Evolutionary conservation across 768 basidiomycete genomes (phyloP).

Genomic region (Terana coerulea): DNA sequence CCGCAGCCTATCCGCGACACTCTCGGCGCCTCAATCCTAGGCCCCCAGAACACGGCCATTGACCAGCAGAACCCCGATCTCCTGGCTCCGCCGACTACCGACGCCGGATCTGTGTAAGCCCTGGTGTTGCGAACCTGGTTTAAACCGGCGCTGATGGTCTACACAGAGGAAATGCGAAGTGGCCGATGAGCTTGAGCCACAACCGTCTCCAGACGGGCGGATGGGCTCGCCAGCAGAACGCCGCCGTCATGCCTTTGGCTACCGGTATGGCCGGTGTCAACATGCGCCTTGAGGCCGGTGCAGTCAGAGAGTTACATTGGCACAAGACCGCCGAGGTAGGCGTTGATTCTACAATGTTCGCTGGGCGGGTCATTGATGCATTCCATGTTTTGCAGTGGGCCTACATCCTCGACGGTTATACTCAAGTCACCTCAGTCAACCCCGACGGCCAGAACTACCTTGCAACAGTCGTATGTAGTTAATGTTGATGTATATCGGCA

Average conservation of each 20-base stretch:
- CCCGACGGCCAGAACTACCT: constrained; percentile 44
- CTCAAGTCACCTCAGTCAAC: constrained; percentile 46
- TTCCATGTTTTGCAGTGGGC: constrained; percentile 28
- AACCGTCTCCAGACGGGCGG: constrained; percentile 33
- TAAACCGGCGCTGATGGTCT: background rate
- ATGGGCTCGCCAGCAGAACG: constrained; percentile 33
- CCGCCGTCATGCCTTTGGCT: constrained; percentile 31
- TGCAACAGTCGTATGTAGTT: constrained; percentile 38
- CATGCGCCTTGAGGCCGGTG: constrained; percentile 34
- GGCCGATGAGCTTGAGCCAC: constrained; percentile 33
- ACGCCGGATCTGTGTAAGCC: constrained; percentile 27
- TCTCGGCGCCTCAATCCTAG: constrained; percentile 23
- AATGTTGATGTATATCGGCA: constrained; percentile 22
- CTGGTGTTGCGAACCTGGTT: background rate
- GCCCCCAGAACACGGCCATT: constrained; percentile 29
- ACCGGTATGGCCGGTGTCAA: constrained; percentile 24
- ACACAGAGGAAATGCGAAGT: constrained; percentile 25
- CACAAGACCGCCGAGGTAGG: constrained; percentile 27
- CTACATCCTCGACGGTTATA: constrained; percentile 41
- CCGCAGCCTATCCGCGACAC: constrained; percentile 18
- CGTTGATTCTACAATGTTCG: constrained; percentile 5
- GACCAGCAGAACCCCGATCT: constrained; percentile 30
- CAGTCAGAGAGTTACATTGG: constrained; percentile 35
- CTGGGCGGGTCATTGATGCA: constrained; percentile 18
- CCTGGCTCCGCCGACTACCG: constrained; percentile 31